Evolutionary conservation across 1,284 basidiomycete species (phyloP).

Genomic region (Moesziomyces globuligerus): DNA sequence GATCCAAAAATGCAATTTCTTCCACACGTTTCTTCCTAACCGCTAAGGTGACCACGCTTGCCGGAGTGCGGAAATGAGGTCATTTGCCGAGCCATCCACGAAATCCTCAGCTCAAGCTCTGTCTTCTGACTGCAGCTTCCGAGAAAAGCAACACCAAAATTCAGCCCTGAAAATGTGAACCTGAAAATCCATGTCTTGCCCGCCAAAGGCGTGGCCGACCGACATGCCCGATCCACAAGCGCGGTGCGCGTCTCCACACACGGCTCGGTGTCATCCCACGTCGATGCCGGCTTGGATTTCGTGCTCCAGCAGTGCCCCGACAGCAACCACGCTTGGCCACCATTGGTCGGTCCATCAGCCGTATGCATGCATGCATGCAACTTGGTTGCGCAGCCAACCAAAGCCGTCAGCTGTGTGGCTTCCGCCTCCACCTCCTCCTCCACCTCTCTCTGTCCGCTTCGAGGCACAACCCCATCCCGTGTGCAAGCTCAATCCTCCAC

Average conservation of each 20-base stretch:
- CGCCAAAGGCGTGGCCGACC: not conserved
- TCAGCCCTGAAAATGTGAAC: not conserved
- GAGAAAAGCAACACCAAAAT: not conserved
- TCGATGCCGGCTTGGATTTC: no score
- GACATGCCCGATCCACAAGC: not conserved
- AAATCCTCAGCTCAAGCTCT: conserved; percentile 5
- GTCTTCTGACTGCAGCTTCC: conserved; percentile 3
- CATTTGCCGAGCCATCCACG: conserved; percentile 22
- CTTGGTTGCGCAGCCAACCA: no score
- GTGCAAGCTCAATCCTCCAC: no score
- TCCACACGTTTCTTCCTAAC: conserved; percentile 20
- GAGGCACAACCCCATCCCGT: no score
- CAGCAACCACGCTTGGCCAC: no score
- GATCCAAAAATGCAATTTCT: not conserved
- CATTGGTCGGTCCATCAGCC: no score
- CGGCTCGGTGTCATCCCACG: not conserved
- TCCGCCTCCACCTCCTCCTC: no score
- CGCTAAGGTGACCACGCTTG: not conserved
- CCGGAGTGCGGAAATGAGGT: conserved; percentile 10
- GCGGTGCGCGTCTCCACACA: not conserved
- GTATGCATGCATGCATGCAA: not conserved
- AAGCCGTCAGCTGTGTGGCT: no score
- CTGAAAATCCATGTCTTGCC: not conserved
- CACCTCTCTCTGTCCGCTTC: no score
- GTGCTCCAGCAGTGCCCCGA: no score